Evolutionary conservation across 805 yeast genomes (phyloP).

Genomic region (Vanderwaltozyma verrucispora): DNA sequence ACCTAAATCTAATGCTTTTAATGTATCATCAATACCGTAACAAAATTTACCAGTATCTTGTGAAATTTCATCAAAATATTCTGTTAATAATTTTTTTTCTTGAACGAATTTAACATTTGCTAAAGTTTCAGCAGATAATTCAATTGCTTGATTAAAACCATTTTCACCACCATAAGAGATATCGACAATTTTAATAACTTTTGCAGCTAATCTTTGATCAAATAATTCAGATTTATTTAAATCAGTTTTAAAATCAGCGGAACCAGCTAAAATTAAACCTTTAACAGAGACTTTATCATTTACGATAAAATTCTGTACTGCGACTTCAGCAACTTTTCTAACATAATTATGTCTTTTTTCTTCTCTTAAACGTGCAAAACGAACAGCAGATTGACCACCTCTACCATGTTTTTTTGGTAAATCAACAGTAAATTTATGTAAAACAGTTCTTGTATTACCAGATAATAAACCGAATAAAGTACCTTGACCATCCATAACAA

Average conservation of each 20-base stretch:
- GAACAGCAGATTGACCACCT: conserved; percentile 99
- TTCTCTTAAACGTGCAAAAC: conserved; percentile 98
- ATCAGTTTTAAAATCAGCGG: conserved; percentile 97
- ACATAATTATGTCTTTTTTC: conserved; percentile 98
- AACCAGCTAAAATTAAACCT: conserved; percentile 95
- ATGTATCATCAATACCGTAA: conserved; percentile 93
- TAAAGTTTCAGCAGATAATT: conserved; percentile 91
- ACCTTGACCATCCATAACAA: conserved; percentile 99
- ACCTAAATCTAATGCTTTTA: conserved; percentile 93
- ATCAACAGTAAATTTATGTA: conserved; percentile 94
- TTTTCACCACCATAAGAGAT: conserved; percentile 99
- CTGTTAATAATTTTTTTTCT: conserved; percentile 89
- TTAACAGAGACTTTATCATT: conserved; percentile 88
- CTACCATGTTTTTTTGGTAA: conserved; percentile 99
- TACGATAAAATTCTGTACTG: conserved; percentile 95
- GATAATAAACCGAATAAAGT: conserved; percentile 89
- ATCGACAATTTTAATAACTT: conserved; percentile 88
- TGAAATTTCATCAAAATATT: conserved; percentile 93
- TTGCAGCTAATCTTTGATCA: conserved; percentile 78
- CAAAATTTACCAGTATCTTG: conserved; percentile 97
- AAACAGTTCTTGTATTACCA: conserved; percentile 93
- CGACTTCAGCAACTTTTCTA: conserved; percentile 95
- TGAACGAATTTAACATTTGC: conserved; percentile 96
- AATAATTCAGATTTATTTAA: conserved; percentile 87
- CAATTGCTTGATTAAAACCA: conserved; percentile 99